phyloP scores from a whole-genome alignment of 768 basidiomycete genomes.

The Mycena leptocephala region DNA sequence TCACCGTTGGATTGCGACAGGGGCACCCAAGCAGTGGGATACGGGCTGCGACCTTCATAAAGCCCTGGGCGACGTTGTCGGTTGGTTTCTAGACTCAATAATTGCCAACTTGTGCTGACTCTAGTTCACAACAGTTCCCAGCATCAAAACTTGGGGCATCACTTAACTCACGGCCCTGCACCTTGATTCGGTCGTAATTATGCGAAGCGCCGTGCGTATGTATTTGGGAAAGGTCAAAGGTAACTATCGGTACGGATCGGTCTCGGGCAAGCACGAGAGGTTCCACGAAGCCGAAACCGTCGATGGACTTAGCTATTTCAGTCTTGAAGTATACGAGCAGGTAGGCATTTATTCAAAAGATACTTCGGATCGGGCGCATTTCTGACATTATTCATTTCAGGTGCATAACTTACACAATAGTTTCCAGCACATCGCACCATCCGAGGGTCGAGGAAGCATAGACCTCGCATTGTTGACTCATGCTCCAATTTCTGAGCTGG shows the following conservation, averaged over 20 bases:
- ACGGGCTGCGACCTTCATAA: neutral
- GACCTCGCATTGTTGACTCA: too few relatives aligned
- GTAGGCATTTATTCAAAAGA: neutral
- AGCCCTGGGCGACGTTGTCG: neutral
- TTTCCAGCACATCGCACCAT: too few relatives aligned
- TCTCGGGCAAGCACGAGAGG: conserved; percentile 22
- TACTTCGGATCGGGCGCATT: neutral
- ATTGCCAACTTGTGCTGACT: neutral
- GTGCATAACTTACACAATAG: too few relatives aligned
- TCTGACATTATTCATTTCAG: too few relatives aligned
- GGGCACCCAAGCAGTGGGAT: conserved; percentile 4
- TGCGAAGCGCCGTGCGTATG: neutral
- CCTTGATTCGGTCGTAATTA: neutral
- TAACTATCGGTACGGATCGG: conserved; percentile 9
- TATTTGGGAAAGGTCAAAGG: conserved; percentile 14
- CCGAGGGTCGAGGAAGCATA: too few relatives aligned
- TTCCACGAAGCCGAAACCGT: conserved; percentile 15
- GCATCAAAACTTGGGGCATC: neutral
- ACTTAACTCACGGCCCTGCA: neutral
- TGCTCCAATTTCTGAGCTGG: too few relatives aligned
- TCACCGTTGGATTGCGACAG: conserved; percentile 2
- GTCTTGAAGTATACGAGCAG: neutral
- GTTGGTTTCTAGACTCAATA: neutral
- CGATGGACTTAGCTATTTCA: neutral
- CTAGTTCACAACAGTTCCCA: neutral